Evolutionary conservation across 768 basidiomycete genomes (phyloP).

Genomic region (Boletus coccyginus): DNA sequence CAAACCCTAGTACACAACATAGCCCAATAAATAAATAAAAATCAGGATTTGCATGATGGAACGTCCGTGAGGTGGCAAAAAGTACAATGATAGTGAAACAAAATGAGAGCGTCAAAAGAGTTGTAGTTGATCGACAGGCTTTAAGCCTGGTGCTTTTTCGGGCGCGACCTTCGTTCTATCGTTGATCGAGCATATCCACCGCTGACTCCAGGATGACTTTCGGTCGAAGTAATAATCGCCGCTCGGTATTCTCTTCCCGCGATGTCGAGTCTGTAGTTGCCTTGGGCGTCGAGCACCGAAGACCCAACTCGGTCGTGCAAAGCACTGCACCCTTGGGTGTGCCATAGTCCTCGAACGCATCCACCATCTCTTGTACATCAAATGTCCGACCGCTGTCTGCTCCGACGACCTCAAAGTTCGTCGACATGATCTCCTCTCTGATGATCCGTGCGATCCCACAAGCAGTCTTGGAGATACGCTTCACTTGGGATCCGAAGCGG

Average conservation of each 20-base stretch:
- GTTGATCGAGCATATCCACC: constrained; percentile 45
- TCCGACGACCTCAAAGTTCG: constrained; percentile 68
- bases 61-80: constrained; percentile 10
- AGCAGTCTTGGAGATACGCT: constrained; percentile 62
- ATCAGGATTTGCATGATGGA: constrained; percentile 10
- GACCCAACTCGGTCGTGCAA: constrained; percentile 69
- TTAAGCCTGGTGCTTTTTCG: neutral
- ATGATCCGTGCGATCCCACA: constrained; percentile 61
- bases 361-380: constrained; percentile 50
- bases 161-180: constrained; percentile 10
- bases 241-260: constrained; percentile 49
- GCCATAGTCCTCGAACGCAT: constrained; percentile 62
- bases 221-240: constrained; percentile 61
- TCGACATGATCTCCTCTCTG: constrained; percentile 74
- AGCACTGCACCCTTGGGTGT: constrained; percentile 51
- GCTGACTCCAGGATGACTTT: constrained; percentile 79
- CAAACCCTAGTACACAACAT: neutral
- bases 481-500: constrained; percentile 59
- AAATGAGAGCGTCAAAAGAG: neutral
- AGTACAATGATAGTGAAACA: constrained; percentile 16
- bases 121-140: neutral
- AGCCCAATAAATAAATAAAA: constrained; percentile 8
- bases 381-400: constrained; percentile 53
- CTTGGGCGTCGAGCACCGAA: constrained; percentile 60
- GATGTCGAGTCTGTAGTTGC: constrained; percentile 20